Percentiles rank a stretch among this genome's conserved stretches.
phyloP scores from a whole-genome alignment of 2,329 filamentous ascomycete species.

The Tolypocladium cylindrosporum region DNA sequence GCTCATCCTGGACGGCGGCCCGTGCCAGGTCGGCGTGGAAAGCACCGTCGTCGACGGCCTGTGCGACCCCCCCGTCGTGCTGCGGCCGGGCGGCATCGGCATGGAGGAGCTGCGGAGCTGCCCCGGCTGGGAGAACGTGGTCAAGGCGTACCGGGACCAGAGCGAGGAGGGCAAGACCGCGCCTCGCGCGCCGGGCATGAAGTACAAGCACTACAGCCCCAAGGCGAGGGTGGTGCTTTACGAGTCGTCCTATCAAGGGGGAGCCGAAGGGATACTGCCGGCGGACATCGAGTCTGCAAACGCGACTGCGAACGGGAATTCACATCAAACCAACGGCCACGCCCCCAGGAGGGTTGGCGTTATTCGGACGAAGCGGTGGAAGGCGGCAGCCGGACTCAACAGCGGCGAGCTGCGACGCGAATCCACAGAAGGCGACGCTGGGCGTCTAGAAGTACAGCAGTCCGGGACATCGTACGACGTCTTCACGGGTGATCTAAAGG shows the following conservation, averaged over 20 bases:
- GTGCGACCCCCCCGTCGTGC: constrained; percentile 66
- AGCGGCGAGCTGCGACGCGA: constrained; percentile 16
- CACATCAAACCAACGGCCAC: constrained; percentile 10
- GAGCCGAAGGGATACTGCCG: constrained; percentile 23
- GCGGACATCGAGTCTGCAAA: constrained; percentile 22
- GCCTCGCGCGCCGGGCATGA: constrained; percentile 92
- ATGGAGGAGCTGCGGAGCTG: constrained; percentile 67
- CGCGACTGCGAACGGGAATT: constrained; percentile 5
- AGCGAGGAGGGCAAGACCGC: constrained; percentile 52
- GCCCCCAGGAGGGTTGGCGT: constrained; percentile 33
- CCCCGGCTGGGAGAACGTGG: constrained; percentile 71
- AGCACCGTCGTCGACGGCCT: constrained; percentile 94
- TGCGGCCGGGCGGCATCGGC: constrained; percentile 80
- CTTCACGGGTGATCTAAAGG: constrained; percentile 27
- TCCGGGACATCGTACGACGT: constrained; percentile 28
- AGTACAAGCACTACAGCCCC: constrained; percentile 96
- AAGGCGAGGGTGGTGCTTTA: constrained; percentile 79
- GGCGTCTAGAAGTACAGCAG: constrained; percentile 11
- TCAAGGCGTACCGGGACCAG: constrained; percentile 69
- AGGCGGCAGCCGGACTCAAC: constrained; percentile 28
- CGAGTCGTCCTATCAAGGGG: constrained; percentile 40
- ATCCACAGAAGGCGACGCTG: background rate
- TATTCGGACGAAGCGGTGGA: constrained; percentile 47
- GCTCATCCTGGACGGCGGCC: constrained; percentile 79
- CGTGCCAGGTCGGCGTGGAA: constrained; percentile 83